These are phyloP conservation scores for Durotheca rogersii DNA, from an alignment of 495 filamentous ascomycete genomes.

Conservation along the genomic window DNA sequence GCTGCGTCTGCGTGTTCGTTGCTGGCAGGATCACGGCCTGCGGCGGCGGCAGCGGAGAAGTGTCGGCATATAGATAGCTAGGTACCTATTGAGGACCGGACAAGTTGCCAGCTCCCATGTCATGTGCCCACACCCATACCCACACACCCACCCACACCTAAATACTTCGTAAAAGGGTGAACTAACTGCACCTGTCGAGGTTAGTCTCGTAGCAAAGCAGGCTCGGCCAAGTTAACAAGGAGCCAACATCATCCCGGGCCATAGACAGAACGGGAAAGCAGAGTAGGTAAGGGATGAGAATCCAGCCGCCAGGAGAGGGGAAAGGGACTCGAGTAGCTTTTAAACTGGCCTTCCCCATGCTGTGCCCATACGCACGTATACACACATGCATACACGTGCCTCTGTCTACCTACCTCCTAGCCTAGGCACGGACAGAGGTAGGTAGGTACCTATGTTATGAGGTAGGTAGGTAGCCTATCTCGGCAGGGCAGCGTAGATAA, in stretches of 20 bases:
- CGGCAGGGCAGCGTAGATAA: not conserved
- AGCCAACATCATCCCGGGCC: no score
- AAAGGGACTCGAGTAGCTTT: no score
- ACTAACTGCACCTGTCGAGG: not conserved
- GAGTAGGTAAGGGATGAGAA: no score
- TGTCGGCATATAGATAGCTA: not conserved
- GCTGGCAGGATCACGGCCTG: no score
- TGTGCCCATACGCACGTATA: not conserved
- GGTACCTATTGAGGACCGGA: no score
- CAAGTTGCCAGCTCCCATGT: no score
- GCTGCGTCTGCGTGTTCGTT: slow-evolving; percentile 4
- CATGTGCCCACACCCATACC: no score
- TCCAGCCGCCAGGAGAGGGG: no score
- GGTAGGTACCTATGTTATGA: not conserved
- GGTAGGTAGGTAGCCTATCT: not conserved
- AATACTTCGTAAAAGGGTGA: not conserved
- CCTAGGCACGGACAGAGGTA: not conserved
- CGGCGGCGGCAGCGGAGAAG: no score
- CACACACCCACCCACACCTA: not conserved
- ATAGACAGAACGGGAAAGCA: no score
- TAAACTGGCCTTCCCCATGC: no score
- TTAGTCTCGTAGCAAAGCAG: not conserved
- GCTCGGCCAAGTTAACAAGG: not conserved
- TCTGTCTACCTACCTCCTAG: no score
- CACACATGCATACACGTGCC: not conserved